Evolutionary conservation across 805 yeast genomes (phyloP).

Genomic region (Saccharomycopsis selenospora): DNA sequence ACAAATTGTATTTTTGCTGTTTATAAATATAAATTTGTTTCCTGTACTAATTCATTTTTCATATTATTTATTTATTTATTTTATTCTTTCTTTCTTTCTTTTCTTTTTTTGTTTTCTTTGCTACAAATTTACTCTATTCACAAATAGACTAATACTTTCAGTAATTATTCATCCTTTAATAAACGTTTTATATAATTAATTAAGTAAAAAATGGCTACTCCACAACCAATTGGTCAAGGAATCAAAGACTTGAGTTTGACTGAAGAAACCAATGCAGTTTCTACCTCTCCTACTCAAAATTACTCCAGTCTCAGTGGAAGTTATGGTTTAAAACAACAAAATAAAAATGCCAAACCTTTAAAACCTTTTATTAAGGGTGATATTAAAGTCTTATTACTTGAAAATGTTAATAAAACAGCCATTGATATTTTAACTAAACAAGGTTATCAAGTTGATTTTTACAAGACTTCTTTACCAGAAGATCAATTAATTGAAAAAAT

Average conservation of each 20-base stretch:
- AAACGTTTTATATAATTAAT: too few relatives aligned
- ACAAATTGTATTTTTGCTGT: too few relatives aligned
- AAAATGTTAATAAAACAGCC: conserved; percentile 92
- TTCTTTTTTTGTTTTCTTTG: too few relatives aligned
- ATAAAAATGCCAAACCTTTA: conserved; percentile 58
- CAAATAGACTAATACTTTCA: too few relatives aligned
- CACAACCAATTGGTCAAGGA: conserved; percentile 16
- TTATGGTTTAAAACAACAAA: conserved; percentile 38
- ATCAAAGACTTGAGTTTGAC: conserved; percentile 11
- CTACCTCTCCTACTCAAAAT: conserved; percentile 75
- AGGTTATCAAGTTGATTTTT: conserved; percentile 96
- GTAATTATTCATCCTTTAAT: too few relatives aligned
- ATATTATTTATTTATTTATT: too few relatives aligned
- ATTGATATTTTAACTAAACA: conserved; percentile 75
- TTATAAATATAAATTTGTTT: too few relatives aligned
- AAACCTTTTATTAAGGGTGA: conserved; percentile 96
- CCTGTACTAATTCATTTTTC: too few relatives aligned
- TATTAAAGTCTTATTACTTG: conserved; percentile 82
- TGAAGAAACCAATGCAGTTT: conserved; percentile 47
- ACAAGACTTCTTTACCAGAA: conserved; percentile 83
- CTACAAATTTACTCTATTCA: too few relatives aligned
- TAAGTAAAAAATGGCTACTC: conserved; percentile 19
- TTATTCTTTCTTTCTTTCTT: too few relatives aligned
- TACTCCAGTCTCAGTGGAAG: conserved; percentile 35
- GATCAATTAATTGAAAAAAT: conserved; percentile 93